Base-by-base conservation (phyloP, 2,329 filamentous ascomycete species). In the Orbilia javanica region DNA sequence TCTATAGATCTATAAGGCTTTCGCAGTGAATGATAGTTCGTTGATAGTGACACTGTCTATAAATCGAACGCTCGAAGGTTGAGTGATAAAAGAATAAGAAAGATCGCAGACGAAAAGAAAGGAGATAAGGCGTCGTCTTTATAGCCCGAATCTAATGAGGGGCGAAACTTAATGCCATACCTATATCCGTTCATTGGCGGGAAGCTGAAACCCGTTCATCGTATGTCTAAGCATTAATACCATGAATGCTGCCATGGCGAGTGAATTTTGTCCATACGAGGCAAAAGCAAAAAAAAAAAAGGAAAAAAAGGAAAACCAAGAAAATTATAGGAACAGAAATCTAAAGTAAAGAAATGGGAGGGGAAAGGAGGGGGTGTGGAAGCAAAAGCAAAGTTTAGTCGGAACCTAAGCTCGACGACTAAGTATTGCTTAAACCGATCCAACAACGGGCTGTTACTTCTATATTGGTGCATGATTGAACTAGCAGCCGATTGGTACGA, bases 131-230 rank as follows among this genome's bases (percentile, higher is more conserved):
- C 29, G 27, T 39, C 39, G 20, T 60, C 42, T 65, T 77, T 77
- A 71, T 71, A 78, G 67, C 68, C 53, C 67, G 20, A 46, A 25
- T 72, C 4, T 11, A 34, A 7, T 22, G 25, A 36, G 22, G 29
- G 50, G 50, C 36, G 31, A 66, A 73, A 52, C 60, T 60, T 62
- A 67, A 57, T 60, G 34, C 8, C 27, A 62, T 34, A 39, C 8
- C 29, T 18, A n/a, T 55, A 42, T 53, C 57, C 68, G 29, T 27
- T 29, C 34, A 50, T 48, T 60, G 52, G 25, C 39, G 48, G 48
- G 53, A 53, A 25, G 27, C 36, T 73, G 69, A 66, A 73, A 66
- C 69, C 69, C 66, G 69, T 50, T 73, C 66, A 57, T 73, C 39
- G 50, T 25, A 48, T 22, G 13, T 50, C 60, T 29, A 73, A 66